phyloP scores from a whole-genome alignment of 768 basidiomycete species.

The Leucosporidium yakuticum region DNA sequence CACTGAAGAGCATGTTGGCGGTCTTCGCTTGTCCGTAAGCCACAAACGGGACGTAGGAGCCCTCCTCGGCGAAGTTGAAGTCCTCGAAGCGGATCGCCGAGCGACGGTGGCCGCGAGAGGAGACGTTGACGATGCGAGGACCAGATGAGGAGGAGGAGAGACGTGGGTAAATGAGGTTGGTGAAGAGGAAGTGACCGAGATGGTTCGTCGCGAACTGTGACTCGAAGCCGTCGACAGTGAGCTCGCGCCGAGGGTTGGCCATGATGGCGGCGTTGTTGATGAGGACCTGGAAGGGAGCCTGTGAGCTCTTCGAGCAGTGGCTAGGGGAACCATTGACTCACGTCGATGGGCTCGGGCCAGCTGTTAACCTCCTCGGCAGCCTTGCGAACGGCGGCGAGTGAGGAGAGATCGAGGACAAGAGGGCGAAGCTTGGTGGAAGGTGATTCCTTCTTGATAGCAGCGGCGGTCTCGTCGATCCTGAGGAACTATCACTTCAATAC shows the following conservation, averaged over 20 bases:
- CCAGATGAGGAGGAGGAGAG: too few relatives aligned
- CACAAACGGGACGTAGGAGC: not conserved
- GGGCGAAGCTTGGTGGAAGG: conserved; percentile 14
- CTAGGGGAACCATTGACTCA: not conserved
- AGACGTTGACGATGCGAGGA: conserved; percentile 21
- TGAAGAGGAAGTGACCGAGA: conserved; percentile 31
- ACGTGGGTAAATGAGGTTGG: conserved; percentile 4
- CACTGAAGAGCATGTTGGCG: conserved; percentile 22
- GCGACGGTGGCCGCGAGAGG: not conserved
- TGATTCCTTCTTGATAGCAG: conserved; percentile 16
- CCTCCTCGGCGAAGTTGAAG: not conserved
- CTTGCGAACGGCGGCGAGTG: conserved; percentile 6
- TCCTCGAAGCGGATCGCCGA: not conserved
- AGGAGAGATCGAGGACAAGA: conserved; percentile 23
- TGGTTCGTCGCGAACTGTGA: conserved; percentile 24
- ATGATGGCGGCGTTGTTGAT: conserved; percentile 29
- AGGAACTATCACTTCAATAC: not conserved
- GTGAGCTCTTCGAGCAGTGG: not conserved
- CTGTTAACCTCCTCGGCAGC: conserved; percentile 22
- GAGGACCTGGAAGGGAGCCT: not conserved
- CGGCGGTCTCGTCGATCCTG: conserved; percentile 14
- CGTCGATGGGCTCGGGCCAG: conserved; percentile 24
- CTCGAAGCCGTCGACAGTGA: conserved; percentile 22
- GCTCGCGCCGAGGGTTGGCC: not conserved
- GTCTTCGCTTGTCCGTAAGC: conserved; percentile 22